phyloP scores from a whole-genome alignment of 257 asterid species.

The Anisodus tanguticus region DNA sequence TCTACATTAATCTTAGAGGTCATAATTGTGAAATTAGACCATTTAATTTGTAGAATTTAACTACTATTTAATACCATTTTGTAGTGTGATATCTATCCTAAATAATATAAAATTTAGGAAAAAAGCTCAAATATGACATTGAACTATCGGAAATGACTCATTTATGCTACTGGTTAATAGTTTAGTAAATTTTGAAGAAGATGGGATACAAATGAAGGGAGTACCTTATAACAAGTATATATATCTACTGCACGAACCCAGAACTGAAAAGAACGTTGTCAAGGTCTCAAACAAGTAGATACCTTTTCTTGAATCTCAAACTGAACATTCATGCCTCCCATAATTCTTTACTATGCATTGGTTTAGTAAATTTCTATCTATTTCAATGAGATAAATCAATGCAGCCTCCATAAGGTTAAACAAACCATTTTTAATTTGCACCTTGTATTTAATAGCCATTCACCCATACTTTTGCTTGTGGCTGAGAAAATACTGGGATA shows the following conservation, averaged over 20 bases:
- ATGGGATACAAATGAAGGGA: background rate
- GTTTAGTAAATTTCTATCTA: background rate
- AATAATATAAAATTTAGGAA: too few species aligned
- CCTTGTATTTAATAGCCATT: background rate
- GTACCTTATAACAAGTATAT: constrained; percentile 91
- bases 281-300: constrained; percentile 61
- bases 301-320: constrained; percentile 65
- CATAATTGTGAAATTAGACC: background rate
- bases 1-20: background rate
- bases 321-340: constrained; percentile 44
- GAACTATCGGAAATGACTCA: too few species aligned
- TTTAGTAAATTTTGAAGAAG: too few species aligned
- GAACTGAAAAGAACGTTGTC: constrained; percentile 95
- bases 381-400: background rate
- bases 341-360: background rate
- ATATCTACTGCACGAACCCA: constrained; percentile 90
- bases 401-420: background rate
- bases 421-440: background rate
- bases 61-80: background rate
- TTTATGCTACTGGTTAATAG: too few species aligned
- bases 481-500: background rate
- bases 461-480: constrained; percentile 11
- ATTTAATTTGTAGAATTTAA: background rate
- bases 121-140: too few species aligned
- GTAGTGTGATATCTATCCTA: background rate